Conservation (phyloP, 2,329 filamentous ascomycete species). For the Colletotrichum sojae region DNA sequence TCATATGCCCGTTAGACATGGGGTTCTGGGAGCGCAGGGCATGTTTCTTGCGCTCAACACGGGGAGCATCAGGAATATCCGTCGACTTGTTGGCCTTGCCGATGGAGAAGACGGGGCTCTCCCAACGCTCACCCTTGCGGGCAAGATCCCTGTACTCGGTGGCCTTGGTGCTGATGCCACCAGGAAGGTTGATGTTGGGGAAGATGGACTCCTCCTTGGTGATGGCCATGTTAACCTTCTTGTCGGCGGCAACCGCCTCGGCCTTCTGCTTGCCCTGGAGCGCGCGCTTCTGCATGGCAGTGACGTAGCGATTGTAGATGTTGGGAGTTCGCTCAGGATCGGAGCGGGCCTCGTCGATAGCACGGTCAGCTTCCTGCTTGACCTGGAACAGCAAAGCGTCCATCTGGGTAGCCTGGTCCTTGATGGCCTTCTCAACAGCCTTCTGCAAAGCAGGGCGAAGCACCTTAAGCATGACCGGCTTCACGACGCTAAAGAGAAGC, state of each 20-base stretch:
- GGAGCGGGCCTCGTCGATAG: conserved; percentile 73
- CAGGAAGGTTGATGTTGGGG: conserved; percentile 87
- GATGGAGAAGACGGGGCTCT: conserved; percentile 93
- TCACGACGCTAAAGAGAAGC: conserved; percentile 86
- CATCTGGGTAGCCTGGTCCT: conserved; percentile 82
- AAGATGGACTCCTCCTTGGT: conserved; percentile 92
- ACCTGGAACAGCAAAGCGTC: conserved; percentile 82
- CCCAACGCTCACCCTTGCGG: conserved; percentile 91
- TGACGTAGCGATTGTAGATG: conserved; percentile 88
- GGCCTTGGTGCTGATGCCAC: conserved; percentile 92
- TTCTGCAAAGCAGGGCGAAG: conserved; percentile 89
- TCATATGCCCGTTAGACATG: conserved; percentile 14
- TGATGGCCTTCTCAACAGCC: conserved; percentile 90
- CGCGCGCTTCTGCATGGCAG: conserved; percentile 80
- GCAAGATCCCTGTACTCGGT: conserved; percentile 94
- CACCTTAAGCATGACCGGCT: conserved; percentile 87
- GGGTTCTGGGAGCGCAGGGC: conserved; percentile 22
- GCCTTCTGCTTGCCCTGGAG: conserved; percentile 85
- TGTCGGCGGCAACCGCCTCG: conserved; percentile 71
- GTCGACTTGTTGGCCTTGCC: conserved; percentile 81
- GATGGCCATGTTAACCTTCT: conserved; percentile 85
- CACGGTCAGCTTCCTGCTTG: conserved; percentile 85
- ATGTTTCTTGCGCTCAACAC: conserved; percentile 64
- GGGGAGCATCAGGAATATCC: conserved; percentile 75
- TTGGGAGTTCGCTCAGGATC: conserved; percentile 83